phyloP scores from a whole-genome alignment of 1,139 yeast species.

The Ogataea hybrid region DNA sequence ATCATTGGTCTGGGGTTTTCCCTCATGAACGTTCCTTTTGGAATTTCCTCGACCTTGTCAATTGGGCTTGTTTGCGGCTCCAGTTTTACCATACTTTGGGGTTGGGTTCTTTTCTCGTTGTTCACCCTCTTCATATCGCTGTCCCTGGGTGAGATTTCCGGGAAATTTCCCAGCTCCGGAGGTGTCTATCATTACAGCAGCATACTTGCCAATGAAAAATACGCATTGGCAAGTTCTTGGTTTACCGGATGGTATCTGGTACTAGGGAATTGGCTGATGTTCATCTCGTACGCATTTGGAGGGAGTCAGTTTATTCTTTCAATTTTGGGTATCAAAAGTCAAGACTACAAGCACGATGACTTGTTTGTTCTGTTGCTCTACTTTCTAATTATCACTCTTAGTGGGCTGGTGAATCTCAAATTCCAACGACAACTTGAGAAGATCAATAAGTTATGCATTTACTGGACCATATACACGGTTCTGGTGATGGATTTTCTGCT shows the following conservation, averaged over 20 bases:
- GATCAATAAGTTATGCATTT: conserved; percentile 64
- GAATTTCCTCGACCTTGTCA: conserved; percentile 67
- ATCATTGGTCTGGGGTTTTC: conserved; percentile 75
- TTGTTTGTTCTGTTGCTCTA: conserved; percentile 56
- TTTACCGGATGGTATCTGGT: conserved; percentile 73
- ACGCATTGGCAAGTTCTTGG: conserved; percentile 62
- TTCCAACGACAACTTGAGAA: conserved; percentile 58
- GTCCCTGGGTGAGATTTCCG: conserved; percentile 67
- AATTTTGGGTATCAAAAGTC: conserved; percentile 58
- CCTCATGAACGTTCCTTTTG: conserved; percentile 76
- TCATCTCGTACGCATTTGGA: conserved; percentile 68
- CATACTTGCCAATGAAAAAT: conserved; percentile 55
- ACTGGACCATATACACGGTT: conserved; percentile 76
- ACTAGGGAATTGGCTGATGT: conserved; percentile 75
- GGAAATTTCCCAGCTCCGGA: conserved; percentile 74
- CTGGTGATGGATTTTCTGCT: conserved; percentile 62
- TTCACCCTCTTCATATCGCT: conserved; percentile 62
- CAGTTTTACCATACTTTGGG: conserved; percentile 66
- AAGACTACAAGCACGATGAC: conserved; percentile 55
- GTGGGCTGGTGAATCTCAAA: conserved; percentile 60
- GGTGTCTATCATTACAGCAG: conserved; percentile 77
- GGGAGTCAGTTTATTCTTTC: conserved; percentile 72
- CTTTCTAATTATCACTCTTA: conserved; percentile 51
- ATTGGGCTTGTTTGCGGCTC: conserved; percentile 73
- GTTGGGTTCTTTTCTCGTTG: conserved; percentile 63